Base-by-base conservation (phyloP, 108 stramenopile genomes). In the Stephanodiscus minutulus region DNA sequence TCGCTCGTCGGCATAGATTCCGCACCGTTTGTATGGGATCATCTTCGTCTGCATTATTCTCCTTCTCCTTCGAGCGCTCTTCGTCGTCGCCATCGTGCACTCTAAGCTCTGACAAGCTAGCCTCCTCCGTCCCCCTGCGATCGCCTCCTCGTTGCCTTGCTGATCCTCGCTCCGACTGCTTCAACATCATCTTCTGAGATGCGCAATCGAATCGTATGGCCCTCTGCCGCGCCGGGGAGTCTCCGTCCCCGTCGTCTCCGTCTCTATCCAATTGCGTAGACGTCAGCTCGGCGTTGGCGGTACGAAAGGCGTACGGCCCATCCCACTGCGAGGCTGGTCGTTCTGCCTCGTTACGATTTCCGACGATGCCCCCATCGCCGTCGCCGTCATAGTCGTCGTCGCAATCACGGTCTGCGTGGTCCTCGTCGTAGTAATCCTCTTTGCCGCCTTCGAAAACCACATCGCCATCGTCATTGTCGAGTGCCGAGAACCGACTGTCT, bases 1-100 rank as follows among this genome's bases (percentile, higher is more conserved):
- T 71, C 7, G 77, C 77, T 41, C 77, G 48, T 55, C 77, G 59
- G 13, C 68, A 78, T 21, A 66, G 58, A 64, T 78, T 78, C 21
- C 65, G 46, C 5, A 78, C 77, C 13, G 77, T 78, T 67, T 78
- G 77, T 39, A 78, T 78, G 3, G 77, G 70, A 61, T 78, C 77
- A 37, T 52, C 64, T 15, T 65, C 68, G 18, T 64, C 27, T 10
- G 0, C 49, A 15, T 41, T 7, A 5, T 39, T n/a, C n/a, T n/a
- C 37, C 22, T 50, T 29, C 9, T 66, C 27, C n/a, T 59, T 25
- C 24, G 25, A 25, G 24, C 25, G 52, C 25, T 53, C 1, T 24
- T 25, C 25, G 10, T 24, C 52, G 25, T 24, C n/a, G n/a, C n/a
- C 7, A 48, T 58, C 39, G n/a, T 15, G 7, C n/a, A 46, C 41